Evolutionary conservation across 2,329 filamentous ascomycete species (phyloP).

Genomic region (Thyridium curvatum): DNA sequence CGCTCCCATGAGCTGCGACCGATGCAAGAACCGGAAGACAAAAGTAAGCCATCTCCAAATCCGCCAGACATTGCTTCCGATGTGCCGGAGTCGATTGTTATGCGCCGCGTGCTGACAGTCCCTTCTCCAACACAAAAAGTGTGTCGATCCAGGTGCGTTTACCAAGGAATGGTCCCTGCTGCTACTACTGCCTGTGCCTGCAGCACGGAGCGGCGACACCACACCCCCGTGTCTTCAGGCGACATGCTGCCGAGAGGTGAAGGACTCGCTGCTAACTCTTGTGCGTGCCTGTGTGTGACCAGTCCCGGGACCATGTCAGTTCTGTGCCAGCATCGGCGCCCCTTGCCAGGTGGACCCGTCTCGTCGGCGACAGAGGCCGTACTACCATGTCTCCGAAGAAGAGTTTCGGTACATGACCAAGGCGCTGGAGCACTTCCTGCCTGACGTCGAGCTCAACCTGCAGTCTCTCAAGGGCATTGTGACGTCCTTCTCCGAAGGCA

Average conservation of each 20-base stretch:
- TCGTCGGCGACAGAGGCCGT: slow-evolving; percentile 18
- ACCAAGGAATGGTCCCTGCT: too few relatives aligned
- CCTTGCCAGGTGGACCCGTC: slow-evolving; percentile 18
- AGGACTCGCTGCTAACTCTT: too few relatives aligned
- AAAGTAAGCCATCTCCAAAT: slow-evolving; percentile 10
- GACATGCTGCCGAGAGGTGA: too few relatives aligned
- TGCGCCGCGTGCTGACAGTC: too few relatives aligned
- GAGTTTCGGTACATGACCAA: slow-evolving; percentile 20
- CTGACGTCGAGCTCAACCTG: slow-evolving; percentile 15
- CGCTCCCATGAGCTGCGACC: slow-evolving; percentile 20
- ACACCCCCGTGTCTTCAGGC: too few relatives aligned
- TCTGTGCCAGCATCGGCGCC: slow-evolving; percentile 17
- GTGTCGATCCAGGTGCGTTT: too few relatives aligned
- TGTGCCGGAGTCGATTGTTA: too few relatives aligned
- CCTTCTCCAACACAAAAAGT: too few relatives aligned
- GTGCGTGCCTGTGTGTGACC: background rate
- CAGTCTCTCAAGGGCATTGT: slow-evolving; percentile 12
- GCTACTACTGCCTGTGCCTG: too few relatives aligned
- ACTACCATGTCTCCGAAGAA: slow-evolving; percentile 20
- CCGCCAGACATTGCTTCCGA: too few relatives aligned
- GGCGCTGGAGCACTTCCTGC: slow-evolving; percentile 18
- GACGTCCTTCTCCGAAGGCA: slow-evolving; percentile 6
- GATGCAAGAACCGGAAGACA: slow-evolving; percentile 20
- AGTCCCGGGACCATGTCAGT: slow-evolving; percentile 20
- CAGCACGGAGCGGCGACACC: too few relatives aligned